A percentile compares a stretch with the other conserved stretches of the same genome.
These are phyloP conservation scores for Fraxinus cuspidata DNA, from an alignment of 257 asterid genomes.

Conservation along the genomic window DNA sequence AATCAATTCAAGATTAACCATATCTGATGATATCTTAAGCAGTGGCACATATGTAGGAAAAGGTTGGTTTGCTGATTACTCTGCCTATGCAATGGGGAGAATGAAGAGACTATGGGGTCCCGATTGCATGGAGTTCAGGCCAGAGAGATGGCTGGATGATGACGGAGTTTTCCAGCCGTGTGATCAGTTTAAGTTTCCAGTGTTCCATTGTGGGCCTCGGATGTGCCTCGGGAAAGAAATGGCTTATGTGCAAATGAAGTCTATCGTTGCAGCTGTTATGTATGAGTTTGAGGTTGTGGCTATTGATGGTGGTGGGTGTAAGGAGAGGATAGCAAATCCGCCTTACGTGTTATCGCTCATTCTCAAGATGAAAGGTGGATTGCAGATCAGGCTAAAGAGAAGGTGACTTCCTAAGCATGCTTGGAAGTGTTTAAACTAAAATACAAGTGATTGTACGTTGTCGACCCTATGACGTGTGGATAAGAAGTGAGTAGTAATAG, in stretches of 20 bases:
- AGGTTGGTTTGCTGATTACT: slow-evolving; percentile 48
- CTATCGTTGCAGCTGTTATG: slow-evolving; percentile 36
- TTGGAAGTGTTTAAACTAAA: background rate
- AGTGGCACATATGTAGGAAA: slow-evolving; percentile 35
- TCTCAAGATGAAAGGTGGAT: slow-evolving; percentile 44
- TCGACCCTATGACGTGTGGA: background rate
- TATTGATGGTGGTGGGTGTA: slow-evolving; percentile 35
- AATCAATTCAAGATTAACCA: slow-evolving; percentile 37
- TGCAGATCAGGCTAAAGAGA: slow-evolving; percentile 34
- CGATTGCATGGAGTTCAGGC: slow-evolving; percentile 41
- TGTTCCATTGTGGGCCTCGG: slow-evolving; percentile 44
- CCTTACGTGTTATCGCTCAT: slow-evolving; percentile 36
- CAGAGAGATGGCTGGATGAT: slow-evolving; percentile 44
- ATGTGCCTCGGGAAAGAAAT: slow-evolving; percentile 47
- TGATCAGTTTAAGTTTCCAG: slow-evolving; percentile 40
- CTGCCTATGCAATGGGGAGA: slow-evolving; percentile 46
- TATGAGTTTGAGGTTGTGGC: slow-evolving; percentile 32
- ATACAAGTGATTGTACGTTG: background rate
- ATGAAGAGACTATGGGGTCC: slow-evolving; percentile 46
- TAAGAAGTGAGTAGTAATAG: no score
- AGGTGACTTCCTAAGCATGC: slow-evolving; percentile 1
- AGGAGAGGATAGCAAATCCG: slow-evolving; percentile 33
- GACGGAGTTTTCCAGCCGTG: slow-evolving; percentile 33
- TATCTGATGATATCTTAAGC: slow-evolving; percentile 27
- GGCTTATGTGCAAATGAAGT: slow-evolving; percentile 48